phyloP scores from a whole-genome alignment of 2,329 filamentous ascomycete genomes.

The Pestalotiopsis sp. region DNA sequence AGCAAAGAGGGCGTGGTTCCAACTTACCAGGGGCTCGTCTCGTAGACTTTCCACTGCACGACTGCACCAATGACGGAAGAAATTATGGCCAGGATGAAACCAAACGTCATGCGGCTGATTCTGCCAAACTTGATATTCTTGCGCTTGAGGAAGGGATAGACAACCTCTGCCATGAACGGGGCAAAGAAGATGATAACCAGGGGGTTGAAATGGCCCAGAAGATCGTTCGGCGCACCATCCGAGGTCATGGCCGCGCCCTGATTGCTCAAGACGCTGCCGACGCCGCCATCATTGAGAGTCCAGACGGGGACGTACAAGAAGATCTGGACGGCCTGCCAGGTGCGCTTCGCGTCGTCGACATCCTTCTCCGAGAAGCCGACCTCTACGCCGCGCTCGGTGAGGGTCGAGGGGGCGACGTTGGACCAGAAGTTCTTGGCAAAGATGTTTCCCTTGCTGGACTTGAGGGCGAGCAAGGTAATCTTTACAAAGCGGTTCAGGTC shows the following conservation, averaged over 20 bases:
- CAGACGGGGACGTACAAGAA: conserved; percentile 34
- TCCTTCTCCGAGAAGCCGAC: conserved; percentile 10
- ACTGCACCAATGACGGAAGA: conserved; percentile 60
- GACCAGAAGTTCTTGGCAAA: conserved; percentile 58
- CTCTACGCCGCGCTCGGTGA: not conserved
- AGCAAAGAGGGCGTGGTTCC: not conserved
- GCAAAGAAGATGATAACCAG: conserved; percentile 62
- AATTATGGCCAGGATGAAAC: conserved; percentile 52
- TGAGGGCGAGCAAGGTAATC: conserved; percentile 20
- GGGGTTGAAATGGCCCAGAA: conserved; percentile 62
- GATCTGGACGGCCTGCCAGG: conserved; percentile 43
- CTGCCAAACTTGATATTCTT: conserved; percentile 57
- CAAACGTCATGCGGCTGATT: conserved; percentile 59
- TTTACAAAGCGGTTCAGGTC: conserved; percentile 53
- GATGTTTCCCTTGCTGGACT: conserved; percentile 8
- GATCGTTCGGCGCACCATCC: conserved; percentile 61
- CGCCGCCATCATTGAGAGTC: conserved; percentile 10
- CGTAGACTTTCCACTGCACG: conserved; percentile 62
- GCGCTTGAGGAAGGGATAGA: conserved; percentile 62
- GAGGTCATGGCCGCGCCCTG: conserved; percentile 44
- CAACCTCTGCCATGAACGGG: conserved; percentile 50
- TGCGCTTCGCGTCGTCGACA: conserved; percentile 66
- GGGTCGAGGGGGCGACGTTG: conserved; percentile 53
- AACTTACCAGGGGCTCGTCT: conserved; percentile 49
- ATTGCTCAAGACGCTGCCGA: conserved; percentile 5